Conservation (phyloP, 139 green algal genomes). For the Dunaliella primolecta region DNA sequence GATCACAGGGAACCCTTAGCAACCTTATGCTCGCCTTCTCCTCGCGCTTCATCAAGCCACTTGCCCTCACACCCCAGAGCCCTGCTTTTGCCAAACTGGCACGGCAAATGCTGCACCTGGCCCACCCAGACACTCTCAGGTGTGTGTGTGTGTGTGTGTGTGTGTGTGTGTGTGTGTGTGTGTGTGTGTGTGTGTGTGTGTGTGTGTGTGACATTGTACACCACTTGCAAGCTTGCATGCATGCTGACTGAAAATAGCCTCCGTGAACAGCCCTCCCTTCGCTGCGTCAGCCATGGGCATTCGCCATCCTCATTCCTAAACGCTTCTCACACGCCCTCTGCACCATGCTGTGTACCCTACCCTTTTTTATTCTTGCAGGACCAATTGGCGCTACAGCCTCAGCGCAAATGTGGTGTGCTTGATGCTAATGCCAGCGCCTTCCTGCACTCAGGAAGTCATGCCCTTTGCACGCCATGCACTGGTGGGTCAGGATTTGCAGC, state of each 20-base stretch:
- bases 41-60: conserved; percentile 45
- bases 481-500: too few species aligned
- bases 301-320: too few species aligned
- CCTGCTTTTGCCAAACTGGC: conserved; percentile 1
- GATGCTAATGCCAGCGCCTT: conserved; percentile 49
- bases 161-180: not conserved
- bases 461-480: conserved; percentile 26
- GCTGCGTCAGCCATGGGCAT: too few species aligned
- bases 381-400: conserved; percentile 57
- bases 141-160: not conserved
- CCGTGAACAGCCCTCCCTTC: too few species aligned
- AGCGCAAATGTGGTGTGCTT: conserved; percentile 53
- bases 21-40: conserved; percentile 32
- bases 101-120: not conserved
- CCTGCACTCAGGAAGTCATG: not conserved
- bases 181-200: not conserved
- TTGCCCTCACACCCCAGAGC: conserved; percentile 9
- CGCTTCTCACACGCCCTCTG: too few species aligned
- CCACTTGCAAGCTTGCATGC: too few species aligned
- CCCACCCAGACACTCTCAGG: conserved; percentile 7
- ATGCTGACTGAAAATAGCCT: too few species aligned
- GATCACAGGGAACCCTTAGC: conserved; percentile 31
- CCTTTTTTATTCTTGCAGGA: too few species aligned
- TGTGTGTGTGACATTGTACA: too few species aligned
- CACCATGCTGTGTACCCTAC: too few species aligned